Percentiles rank a stretch among this genome's conserved stretches.
Evolutionary conservation across 306 rosid genomes (phyloP).

Genomic region (Mucuna pruriens): DNA sequence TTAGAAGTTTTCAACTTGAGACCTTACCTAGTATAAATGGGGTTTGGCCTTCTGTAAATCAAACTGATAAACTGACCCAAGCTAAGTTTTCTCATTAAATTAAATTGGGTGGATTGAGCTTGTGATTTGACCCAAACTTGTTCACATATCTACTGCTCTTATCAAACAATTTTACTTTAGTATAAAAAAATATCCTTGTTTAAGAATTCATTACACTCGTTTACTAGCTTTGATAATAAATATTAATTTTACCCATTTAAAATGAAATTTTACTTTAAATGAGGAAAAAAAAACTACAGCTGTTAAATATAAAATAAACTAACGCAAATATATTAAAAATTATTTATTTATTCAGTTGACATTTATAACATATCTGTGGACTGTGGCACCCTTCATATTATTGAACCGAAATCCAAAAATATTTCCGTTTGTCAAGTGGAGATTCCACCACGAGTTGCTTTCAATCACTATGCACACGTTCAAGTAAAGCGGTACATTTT

Average conservation of each 20-base stretch:
- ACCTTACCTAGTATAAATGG: too few species aligned
- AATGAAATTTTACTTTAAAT: background rate
- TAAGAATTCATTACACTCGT: background rate
- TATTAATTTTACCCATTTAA: too few species aligned
- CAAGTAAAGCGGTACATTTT: background rate
- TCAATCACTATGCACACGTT: constrained; percentile 41
- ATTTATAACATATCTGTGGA: background rate
- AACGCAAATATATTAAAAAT: background rate
- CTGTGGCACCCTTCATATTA: background rate
- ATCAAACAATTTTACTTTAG: background rate
- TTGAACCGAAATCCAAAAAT: background rate
- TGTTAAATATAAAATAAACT: background rate
- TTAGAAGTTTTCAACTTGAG: background rate
- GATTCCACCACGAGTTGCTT: constrained; percentile 27
- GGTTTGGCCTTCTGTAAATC: too few species aligned
- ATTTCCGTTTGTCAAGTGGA: background rate
- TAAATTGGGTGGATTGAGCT: too few species aligned
- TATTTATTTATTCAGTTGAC: background rate
- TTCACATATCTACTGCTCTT: too few species aligned
- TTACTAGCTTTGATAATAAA: background rate
- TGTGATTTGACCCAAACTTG: too few species aligned
- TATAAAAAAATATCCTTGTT: background rate
- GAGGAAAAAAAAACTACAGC: background rate
- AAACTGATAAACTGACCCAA: too few species aligned
- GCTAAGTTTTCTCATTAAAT: too few species aligned